A percentile compares a stretch with the other conserved stretches of the same genome.
phyloP scores from a whole-genome alignment of 768 basidiomycete species.

The Leccinum incarnatum region DNA sequence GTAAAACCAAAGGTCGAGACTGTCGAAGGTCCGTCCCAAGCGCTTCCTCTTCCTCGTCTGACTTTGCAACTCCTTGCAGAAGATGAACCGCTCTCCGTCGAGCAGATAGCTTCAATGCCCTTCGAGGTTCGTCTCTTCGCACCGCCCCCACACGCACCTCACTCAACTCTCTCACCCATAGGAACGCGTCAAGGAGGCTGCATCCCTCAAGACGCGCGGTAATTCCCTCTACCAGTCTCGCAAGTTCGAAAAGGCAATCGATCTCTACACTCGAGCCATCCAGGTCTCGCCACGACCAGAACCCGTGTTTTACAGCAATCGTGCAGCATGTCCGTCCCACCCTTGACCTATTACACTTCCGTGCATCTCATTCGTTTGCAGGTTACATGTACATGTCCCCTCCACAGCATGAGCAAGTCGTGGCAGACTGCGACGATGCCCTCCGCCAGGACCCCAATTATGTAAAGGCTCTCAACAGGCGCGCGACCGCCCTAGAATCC shows the following conservation, averaged over 20 bases:
- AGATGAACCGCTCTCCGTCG: slow-evolving; percentile 44
- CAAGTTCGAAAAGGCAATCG: slow-evolving; percentile 56
- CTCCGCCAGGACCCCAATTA: slow-evolving; percentile 80
- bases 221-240: slow-evolving; percentile 66
- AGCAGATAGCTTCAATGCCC: slow-evolving; percentile 56
- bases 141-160: neutral
- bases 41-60: neutral
- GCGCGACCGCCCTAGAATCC: slow-evolving; percentile 81
- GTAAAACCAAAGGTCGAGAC: slow-evolving; percentile 44
- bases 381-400: slow-evolving; percentile 92
- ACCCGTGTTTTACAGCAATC: slow-evolving; percentile 94
- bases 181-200: slow-evolving; percentile 66
- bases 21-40: slow-evolving; percentile 26
- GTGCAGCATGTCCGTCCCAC: slow-evolving; percentile 81
- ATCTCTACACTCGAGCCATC: slow-evolving; percentile 74
- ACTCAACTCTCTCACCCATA: slow-evolving; percentile 26
- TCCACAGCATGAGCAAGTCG: slow-evolving; percentile 76
- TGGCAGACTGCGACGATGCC: slow-evolving; percentile 87
- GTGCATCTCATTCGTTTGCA: slow-evolving; percentile 27
- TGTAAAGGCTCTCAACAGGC: slow-evolving; percentile 87
- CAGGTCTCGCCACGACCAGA: slow-evolving; percentile 73
- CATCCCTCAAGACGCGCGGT: slow-evolving; percentile 65
- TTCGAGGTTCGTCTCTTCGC: slow-evolving; percentile 46
- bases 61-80: slow-evolving; percentile 28
- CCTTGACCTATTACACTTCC: neutral